Conservation (phyloP, 257 asterid species). For the Solanum chiquidenum region DNA sequence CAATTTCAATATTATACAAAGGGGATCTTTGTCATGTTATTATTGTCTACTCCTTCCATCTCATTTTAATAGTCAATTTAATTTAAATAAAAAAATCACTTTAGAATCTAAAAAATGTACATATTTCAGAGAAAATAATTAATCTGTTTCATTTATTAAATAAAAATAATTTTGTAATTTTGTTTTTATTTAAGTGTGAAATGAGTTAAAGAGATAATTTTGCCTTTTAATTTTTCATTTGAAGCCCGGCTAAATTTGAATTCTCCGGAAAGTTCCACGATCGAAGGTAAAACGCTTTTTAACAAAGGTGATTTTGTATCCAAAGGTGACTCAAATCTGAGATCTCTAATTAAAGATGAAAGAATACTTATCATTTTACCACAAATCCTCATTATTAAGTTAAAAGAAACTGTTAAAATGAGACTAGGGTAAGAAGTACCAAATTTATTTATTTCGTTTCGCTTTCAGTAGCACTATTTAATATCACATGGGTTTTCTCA, state of each 20-base stretch:
- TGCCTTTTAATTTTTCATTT: no score
- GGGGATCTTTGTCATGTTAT: background rate
- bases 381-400: no score
- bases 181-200: background rate
- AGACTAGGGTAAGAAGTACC: background rate
- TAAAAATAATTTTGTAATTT: background rate
- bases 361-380: background rate
- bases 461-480: background rate
- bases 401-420: no score
- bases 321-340: no score
- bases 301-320: no score
- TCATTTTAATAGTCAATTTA: background rate
- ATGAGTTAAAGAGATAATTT: background rate
- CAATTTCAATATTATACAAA: background rate
- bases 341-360: no score
- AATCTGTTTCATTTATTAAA: background rate
- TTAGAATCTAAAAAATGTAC: background rate
- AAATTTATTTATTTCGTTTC: background rate
- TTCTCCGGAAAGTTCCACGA: rapidly evolving
- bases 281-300: rapidly evolving
- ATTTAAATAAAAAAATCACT: background rate
- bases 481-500: background rate
- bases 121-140: no score
- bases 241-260: rapidly evolving
- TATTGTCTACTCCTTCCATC: background rate